Conservation (phyloP, 306 rosid genomes). For the Ormosia semicastrata region DNA sequence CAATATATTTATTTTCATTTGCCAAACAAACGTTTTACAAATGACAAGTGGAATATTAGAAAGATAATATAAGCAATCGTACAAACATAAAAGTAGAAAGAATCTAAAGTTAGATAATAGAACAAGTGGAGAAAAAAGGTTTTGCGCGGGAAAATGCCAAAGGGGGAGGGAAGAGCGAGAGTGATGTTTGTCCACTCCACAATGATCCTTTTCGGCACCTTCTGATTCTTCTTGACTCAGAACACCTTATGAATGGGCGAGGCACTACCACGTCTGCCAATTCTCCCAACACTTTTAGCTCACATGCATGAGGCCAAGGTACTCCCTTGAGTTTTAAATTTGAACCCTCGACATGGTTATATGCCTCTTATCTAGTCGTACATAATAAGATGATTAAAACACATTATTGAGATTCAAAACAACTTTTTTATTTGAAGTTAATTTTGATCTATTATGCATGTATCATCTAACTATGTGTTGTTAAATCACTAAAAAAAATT, state of each 20-base stretch:
- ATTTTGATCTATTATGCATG: neutral
- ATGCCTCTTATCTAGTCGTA: neutral
- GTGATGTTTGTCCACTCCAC: neutral
- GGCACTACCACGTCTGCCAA: conserved; percentile 43
- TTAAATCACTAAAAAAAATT: too few relatives aligned
- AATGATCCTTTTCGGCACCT: neutral
- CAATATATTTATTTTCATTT: neutral
- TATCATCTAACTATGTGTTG: neutral
- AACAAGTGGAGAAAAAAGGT: neutral
- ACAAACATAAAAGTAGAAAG: neutral
- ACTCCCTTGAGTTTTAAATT: neutral
- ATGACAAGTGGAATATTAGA: neutral
- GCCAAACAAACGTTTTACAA: neutral
- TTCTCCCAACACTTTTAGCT: neutral
- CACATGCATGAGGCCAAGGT: neutral
- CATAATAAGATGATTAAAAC: neutral
- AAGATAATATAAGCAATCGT: neutral
- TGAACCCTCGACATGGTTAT: neutral
- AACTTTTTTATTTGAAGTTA: neutral
- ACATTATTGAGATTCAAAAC: neutral
- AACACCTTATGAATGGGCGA: conserved; percentile 17
- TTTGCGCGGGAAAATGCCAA: neutral
- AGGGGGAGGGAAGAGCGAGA: neutral
- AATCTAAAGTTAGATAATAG: neutral
- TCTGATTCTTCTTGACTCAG: neutral